Conservation (phyloP, 768 basidiomycete species). For the Termitomyces sp. region DNA sequence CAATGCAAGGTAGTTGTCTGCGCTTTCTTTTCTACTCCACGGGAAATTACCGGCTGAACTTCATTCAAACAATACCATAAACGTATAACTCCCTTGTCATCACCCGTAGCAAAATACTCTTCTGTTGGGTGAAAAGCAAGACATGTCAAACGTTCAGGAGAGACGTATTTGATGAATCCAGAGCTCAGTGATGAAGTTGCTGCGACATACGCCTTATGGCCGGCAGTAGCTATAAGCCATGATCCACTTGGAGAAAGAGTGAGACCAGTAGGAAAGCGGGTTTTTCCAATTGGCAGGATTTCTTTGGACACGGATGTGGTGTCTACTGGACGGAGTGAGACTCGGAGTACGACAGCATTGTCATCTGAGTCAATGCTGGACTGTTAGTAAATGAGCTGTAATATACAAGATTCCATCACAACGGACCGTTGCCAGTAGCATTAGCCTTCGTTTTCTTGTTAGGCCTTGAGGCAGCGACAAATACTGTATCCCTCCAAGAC, state of each 20-base stretch:
- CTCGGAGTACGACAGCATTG: slow-evolving; percentile 53
- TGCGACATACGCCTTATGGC: slow-evolving; percentile 75
- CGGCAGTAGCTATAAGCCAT: slow-evolving; percentile 72
- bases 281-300: slow-evolving; percentile 60
- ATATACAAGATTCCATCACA: not conserved
- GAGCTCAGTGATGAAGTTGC: slow-evolving; percentile 46
- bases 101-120: slow-evolving; percentile 95
- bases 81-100: slow-evolving; percentile 75
- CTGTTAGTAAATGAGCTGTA: slow-evolving; percentile 2
- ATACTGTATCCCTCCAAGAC: slow-evolving; percentile 60
- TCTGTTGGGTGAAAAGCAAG: slow-evolving; percentile 85
- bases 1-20: slow-evolving; percentile 89
- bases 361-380: slow-evolving; percentile 29
- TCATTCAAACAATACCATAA: slow-evolving; percentile 91
- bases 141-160: slow-evolving; percentile 75
- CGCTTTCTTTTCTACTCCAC: slow-evolving; percentile 70
- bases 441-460: slow-evolving; percentile 35
- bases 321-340: slow-evolving; percentile 50
- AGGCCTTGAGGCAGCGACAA: slow-evolving; percentile 55
- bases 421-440: slow-evolving; percentile 23
- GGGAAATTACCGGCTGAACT: slow-evolving; percentile 39
- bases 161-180: slow-evolving; percentile 80
- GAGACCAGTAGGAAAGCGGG: slow-evolving; percentile 54
- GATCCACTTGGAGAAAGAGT: slow-evolving; percentile 69
- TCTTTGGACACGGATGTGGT: slow-evolving; percentile 43